These are phyloP conservation scores for Acanthamoeba healyi DNA, from an alignment of 208 protist species.

Conservation along the genomic window DNA sequence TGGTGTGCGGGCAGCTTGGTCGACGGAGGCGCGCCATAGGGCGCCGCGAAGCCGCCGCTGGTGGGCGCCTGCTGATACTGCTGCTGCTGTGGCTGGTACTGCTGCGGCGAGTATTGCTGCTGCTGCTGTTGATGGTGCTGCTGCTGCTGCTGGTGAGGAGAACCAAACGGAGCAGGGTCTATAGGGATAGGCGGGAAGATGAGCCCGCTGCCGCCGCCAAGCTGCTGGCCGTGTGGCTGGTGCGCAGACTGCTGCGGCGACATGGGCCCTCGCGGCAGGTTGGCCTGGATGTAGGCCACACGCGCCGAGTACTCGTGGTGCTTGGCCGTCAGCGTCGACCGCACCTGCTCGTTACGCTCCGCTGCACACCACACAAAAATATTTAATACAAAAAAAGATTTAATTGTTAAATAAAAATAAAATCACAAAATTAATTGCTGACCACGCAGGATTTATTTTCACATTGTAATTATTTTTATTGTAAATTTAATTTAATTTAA, in stretches of 20 bases:
- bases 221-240: neutral
- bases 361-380: neutral
- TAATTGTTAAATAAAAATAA: neutral
- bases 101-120: neutral
- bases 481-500: no score
- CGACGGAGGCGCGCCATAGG: neutral
- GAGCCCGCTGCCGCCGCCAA: neutral
- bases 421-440: no score
- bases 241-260: neutral
- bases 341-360: constrained; percentile 36
- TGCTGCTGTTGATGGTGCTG: neutral
- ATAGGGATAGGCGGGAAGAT: neutral
- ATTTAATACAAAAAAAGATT: neutral
- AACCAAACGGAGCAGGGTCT: neutral
- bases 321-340: constrained; percentile 6
- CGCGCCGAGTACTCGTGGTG: constrained; percentile 34
- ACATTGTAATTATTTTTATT: no score
- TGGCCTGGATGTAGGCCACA: constrained; percentile 1
- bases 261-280: neutral
- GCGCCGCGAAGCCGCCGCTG: neutral
- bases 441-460: neutral
- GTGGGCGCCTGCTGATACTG: neutral
- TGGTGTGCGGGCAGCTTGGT: constrained; percentile 37
- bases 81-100: neutral
- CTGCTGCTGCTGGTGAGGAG: neutral